Evolutionary conservation across 768 basidiomycete species (phyloP).

Genomic region (Calocera viscosa): DNA sequence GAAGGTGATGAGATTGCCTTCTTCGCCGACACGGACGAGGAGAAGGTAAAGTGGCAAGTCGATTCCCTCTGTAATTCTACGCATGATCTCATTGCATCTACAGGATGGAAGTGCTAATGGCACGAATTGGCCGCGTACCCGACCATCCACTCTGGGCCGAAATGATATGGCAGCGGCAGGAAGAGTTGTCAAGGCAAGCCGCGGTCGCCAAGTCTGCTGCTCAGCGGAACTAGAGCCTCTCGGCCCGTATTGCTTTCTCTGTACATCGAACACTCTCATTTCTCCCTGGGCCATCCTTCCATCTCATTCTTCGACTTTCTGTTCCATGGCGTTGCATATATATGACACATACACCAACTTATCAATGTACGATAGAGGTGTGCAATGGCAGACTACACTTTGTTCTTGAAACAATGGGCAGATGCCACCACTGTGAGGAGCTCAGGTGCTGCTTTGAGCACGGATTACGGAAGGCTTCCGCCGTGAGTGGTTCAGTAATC

Average conservation of each 20-base stretch:
- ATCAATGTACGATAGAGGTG: slow-evolving; percentile 4
- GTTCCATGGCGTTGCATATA: neutral
- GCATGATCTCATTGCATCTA: neutral
- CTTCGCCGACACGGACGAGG: slow-evolving; percentile 81
- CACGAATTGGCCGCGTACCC: slow-evolving; percentile 78
- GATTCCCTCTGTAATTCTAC: neutral
- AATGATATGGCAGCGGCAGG: slow-evolving; percentile 71
- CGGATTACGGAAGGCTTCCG: no score
- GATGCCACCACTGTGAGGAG: no score
- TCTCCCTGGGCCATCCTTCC: neutral
- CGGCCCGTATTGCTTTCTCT: neutral
- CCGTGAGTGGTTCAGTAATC: no score
- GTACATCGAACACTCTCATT: neutral
- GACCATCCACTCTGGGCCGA: slow-evolving; percentile 91
- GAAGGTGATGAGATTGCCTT: slow-evolving; percentile 70
- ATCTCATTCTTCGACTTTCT: neutral
- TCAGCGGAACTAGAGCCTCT: neutral
- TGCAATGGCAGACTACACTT: neutral
- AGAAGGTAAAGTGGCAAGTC: slow-evolving; percentile 73
- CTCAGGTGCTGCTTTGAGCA: no score
- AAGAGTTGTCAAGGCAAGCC: slow-evolving; percentile 25
- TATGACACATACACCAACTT: neutral
- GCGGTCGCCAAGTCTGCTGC: neutral
- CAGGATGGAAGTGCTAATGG: slow-evolving; percentile 77
- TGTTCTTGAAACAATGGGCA: neutral